Base-by-base conservation (phyloP, 352 stramenopile species). In the Phytopythium ostracodes region DNA sequence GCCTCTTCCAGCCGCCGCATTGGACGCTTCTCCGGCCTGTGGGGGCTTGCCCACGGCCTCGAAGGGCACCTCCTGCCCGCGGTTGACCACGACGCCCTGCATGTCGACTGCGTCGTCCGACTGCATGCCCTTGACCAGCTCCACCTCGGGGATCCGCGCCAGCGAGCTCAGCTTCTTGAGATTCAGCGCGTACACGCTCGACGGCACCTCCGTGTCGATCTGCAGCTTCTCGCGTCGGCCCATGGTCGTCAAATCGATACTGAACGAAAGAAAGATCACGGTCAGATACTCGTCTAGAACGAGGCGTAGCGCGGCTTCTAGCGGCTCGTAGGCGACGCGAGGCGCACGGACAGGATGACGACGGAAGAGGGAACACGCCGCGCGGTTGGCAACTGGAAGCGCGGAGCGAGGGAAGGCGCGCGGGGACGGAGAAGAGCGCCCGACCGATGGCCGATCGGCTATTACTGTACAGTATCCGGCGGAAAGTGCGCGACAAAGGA, bases 31-130 rank as follows among this genome's bases (percentile, higher is more conserved):
- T 20, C 67, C 67, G 43, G 47, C 14, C 2, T 25, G 8, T 38
- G 66, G 75, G 7, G 66, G 66, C 67, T 87, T 89, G 50, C 81
- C 84, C 31, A 93, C 82, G 8, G 80, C 81, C 52, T 93, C 81
- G 42, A 93, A 93, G 6, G 84, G 80, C 42, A 93, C 84, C 17
- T 91, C 80, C 60, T 91, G 78, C 9, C 84, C 81, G 53, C 78
- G 73, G 65, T 88, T 84, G 57, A 93, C 84, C 49, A 93, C 74
- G 40, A 93, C 79, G 59, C 84, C 84, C 57, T 93, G 84, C 79
- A 93, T 91, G 20, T 93, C 81, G 35, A 91, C 81, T 18, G 81
- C 80, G 50, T 90, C 76, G 29, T 89, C 75, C 8, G 71, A 81
- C 65, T 93, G 81, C 81, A 93, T 88, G 35, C 80, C 76, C 10